Conservation (phyloP, 768 basidiomycete genomes). For the Collybia sp. region DNA sequence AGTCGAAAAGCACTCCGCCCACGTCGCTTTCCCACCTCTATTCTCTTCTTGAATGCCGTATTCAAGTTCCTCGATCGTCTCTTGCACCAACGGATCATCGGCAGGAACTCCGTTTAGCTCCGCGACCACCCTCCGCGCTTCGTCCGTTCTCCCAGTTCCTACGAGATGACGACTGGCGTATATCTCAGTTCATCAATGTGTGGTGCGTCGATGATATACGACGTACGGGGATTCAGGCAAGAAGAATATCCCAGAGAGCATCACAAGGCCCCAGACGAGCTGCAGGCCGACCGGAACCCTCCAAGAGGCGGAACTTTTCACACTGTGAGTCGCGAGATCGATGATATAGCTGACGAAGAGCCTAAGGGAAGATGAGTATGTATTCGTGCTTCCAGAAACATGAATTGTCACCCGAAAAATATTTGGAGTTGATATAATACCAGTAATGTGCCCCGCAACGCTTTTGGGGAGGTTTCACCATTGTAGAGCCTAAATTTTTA, state of each 20-base stretch:
- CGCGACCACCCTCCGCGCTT: slow-evolving; percentile 62
- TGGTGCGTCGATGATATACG: not conserved
- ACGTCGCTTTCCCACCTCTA: slow-evolving; percentile 75
- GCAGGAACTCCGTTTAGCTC: slow-evolving; percentile 58
- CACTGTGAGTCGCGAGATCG: slow-evolving; percentile 58
- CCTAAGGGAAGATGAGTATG: slow-evolving; percentile 23
- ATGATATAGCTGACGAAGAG: slow-evolving; percentile 70
- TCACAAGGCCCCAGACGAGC: slow-evolving; percentile 60
- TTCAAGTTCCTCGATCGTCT: slow-evolving; percentile 59
- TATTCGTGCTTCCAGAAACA: not conserved
- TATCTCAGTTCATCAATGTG: not conserved
- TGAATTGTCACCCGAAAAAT: slow-evolving; percentile 50
- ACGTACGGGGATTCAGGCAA: slow-evolving; percentile 75
- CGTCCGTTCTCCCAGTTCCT: slow-evolving; percentile 43
- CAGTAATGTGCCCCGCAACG: slow-evolving; percentile 63
- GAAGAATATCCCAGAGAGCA: slow-evolving; percentile 70
- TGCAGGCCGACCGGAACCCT: slow-evolving; percentile 73
- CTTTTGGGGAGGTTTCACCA: slow-evolving; percentile 75
- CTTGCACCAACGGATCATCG: slow-evolving; percentile 55
- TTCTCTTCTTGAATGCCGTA: slow-evolving; percentile 69
- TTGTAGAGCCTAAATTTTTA: slow-evolving; percentile 53
- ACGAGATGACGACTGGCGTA: slow-evolving; percentile 62
- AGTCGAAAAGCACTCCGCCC: slow-evolving; percentile 73
- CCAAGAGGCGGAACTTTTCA: slow-evolving; percentile 64
- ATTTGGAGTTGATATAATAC: slow-evolving; percentile 79